Conservation (phyloP, 495 filamentous ascomycete species). For the Alectoria sarmentosa region DNA sequence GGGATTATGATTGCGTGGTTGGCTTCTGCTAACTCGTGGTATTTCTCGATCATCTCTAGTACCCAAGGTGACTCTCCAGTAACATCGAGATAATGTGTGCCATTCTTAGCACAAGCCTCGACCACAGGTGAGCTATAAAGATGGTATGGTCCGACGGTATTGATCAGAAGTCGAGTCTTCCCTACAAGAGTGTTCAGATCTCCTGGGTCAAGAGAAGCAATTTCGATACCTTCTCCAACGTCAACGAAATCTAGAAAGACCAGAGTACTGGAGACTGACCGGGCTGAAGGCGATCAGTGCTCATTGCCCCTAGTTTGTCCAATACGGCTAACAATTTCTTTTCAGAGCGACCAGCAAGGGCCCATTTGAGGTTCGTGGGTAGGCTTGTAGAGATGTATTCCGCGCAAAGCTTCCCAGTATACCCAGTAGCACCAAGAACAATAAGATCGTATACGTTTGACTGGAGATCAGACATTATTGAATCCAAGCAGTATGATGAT, state of each 20-base stretch:
- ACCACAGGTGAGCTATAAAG: constrained; percentile 73
- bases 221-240: constrained; percentile 48
- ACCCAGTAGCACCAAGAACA: constrained; percentile 77
- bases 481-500: not conserved
- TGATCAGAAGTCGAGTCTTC: constrained; percentile 73
- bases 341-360: constrained; percentile 73
- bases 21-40: constrained; percentile 63
- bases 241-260: not conserved
- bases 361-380: constrained; percentile 83
- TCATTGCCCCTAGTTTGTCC: constrained; percentile 56
- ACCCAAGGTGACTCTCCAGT: constrained; percentile 87
- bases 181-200: constrained; percentile 60
- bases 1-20: constrained; percentile 83
- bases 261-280: constrained; percentile 35
- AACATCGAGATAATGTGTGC: constrained; percentile 87
- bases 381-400: constrained; percentile 68
- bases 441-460: constrained; percentile 72
- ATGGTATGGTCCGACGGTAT: constrained; percentile 79
- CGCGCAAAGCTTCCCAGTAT: constrained; percentile 73
- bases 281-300: constrained; percentile 63
- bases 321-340: constrained; percentile 63
- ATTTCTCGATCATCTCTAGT: constrained; percentile 69
- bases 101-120: constrained; percentile 78
- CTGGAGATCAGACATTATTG: constrained; percentile 7
- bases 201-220: constrained; percentile 53